Evolutionary conservation across 768 basidiomycete species (phyloP), one percentile per base, ranked within the genome.

Genomic region (Daedaleopsis sinensis): DNA sequence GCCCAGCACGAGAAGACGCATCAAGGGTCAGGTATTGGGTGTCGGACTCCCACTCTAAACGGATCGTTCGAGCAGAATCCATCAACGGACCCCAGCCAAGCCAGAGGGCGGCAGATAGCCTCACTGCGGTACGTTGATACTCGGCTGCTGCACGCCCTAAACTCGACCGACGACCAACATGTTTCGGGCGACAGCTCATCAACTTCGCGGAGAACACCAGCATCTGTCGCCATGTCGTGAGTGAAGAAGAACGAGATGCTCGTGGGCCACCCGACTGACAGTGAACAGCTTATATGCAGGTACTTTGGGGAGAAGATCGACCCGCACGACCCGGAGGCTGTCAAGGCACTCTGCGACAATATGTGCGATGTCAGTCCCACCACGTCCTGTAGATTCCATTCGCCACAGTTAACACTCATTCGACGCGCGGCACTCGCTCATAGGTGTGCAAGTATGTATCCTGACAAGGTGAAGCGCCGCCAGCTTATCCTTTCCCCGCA

Each of bases 291-390:
- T 1, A 87, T 94, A 59, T 93, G 93, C 68, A 84, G 84, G 49
- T 92, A 91, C 70, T 94, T 94, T 64, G 93, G 90, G 1, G 93
- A 94, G 73, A 62, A 67, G 0, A 82, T 92, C 39, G 80, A 90
- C 63, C 67, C 74, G 8, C 72, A 68, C 12, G 79, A 89, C 64
- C 65, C 76, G 10, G 77, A 76, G 8, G 59, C 78, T 12, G 71
- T 81, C 54, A 79, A 79, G 57, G 67, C 68, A 5, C 85, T 90
- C 65, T 94, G 93, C 66, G 73, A 88, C 54, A 77, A 79, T 50
- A 93, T 93, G 90, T 94, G 93, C 67, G 93, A 94, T 70, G 92
- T 92, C 67, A 24, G 86, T n/a, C n/a, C n/a, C n/a, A n/a, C n/a
- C n/a, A n/a, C n/a, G n/a, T n/a, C n/a, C n/a, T n/a, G n/a, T n/a